Base-by-base conservation (phyloP, 768 basidiomycete genomes). In the Podaxis sp. region DNA sequence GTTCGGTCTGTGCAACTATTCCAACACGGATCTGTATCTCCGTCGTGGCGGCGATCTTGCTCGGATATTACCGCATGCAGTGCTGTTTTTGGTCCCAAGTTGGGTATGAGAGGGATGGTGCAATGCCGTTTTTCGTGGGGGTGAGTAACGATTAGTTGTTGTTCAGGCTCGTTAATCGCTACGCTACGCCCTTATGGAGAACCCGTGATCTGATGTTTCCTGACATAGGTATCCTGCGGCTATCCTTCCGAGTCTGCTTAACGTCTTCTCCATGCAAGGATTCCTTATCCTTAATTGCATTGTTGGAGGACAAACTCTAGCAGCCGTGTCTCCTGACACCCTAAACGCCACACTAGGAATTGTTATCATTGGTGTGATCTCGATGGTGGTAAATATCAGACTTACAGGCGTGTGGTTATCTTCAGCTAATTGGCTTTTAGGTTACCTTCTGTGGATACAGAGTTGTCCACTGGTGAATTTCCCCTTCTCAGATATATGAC, bases 81-180 rank as follows among this genome's bases (percentile, higher is more conserved):
- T 60, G 77, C 77, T n/a, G 85, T 87, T 2, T 92, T 90, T 75
- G 91, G 93, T 11, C 90, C 93, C 0, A 87, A 86, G 70, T 76
- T 90, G 0, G 93, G 93, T n/a, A 83, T 89, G 69, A 80, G 92
- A 19, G 89, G 89, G 60, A 91, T 94, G 90, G 85, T 92, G 24
- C 82, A 86, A 63, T 85, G 89, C 69, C 66, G 66, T n/a, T 72
- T 71, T 61, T 66, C 74, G 24, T 73, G 71, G 70, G 72, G 73
- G 73, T 76, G 57, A 68, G 66, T 66, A 8, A 7, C 11, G 42
- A 24, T 24, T 11, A 7, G 17, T 6, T 28, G 17, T 12, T 36
- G 1, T 38, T 40, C 5, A 7, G 11, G 4, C 26, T 26, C 15
- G 7, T n/a, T 28, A 13, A 51, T 28, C 26, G 12, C 19, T 22